Percentiles rank a stretch among this genome's conserved stretches.
Evolutionary conservation across 345 rosid genomes (phyloP).

Genomic region (Rhodamnia argentea): DNA sequence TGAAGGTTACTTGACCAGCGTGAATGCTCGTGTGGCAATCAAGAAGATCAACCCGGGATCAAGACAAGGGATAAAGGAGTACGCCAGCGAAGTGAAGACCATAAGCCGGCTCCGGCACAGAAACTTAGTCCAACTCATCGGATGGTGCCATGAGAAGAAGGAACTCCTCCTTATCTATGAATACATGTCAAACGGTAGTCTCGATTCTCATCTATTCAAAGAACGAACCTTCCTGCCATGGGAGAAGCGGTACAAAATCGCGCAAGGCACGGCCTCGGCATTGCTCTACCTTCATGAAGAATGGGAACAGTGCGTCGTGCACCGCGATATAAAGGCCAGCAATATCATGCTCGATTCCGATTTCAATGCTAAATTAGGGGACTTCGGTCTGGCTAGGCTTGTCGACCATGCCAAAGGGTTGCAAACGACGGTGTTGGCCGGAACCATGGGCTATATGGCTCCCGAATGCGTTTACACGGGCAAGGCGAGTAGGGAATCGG

Average conservation of each 20-base stretch:
- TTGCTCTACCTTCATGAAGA: neutral
- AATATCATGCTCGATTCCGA: neutral
- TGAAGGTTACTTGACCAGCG: neutral
- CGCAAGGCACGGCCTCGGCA: neutral
- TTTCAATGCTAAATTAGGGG: neutral
- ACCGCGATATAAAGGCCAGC: neutral
- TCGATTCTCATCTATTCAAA: neutral
- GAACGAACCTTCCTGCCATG: neutral
- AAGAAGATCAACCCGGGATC: neutral
- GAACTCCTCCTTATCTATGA: neutral
- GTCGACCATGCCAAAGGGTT: neutral
- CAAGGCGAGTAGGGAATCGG: neutral
- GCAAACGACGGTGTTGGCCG: neutral
- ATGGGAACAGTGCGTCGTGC: neutral
- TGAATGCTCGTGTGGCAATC: neutral
- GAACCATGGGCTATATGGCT: neutral
- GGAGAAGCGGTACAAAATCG: neutral
- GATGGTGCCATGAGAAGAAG: neutral
- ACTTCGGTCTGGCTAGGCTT: neutral
- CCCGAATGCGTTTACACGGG: neutral
- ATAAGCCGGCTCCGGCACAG: neutral
- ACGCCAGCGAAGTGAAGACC: neutral
- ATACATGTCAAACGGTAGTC: neutral
- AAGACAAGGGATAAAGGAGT: neutral
- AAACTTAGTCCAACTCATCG: neutral